These are phyloP conservation scores for Blastobotrys illinoisensis DNA, from an alignment of 1,139 yeast species.

Conservation along the genomic window DNA sequence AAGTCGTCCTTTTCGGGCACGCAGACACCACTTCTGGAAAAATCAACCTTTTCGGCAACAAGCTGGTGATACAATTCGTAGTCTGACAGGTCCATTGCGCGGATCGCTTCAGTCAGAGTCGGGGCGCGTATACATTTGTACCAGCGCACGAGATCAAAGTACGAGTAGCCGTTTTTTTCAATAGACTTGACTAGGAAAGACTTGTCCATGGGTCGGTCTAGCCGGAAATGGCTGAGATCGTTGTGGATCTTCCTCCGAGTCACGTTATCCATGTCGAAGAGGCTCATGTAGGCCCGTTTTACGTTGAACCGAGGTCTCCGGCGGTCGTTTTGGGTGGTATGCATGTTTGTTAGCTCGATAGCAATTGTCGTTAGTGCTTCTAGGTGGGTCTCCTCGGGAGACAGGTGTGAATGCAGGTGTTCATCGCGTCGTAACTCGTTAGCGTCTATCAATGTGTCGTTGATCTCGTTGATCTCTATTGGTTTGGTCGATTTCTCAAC, in stretches of 20 bases:
- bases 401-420: not conserved
- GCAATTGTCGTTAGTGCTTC: not conserved
- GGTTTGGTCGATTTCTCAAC: not conserved
- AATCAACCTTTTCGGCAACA: not conserved
- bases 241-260: not conserved
- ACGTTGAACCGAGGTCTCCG: not conserved
- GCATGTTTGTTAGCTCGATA: not conserved
- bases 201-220: not conserved
- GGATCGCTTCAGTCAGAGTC: constrained; percentile 19
- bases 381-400: not conserved
- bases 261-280: not conserved
- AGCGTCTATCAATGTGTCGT: too few species aligned
- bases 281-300: not conserved
- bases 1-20: not conserved
- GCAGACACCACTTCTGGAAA: not conserved
- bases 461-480: not conserved
- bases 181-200: not conserved
- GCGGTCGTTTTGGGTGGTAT: not conserved
- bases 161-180: constrained; percentile 10
- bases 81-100: constrained; percentile 15
- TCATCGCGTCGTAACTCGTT: not conserved
- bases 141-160: constrained; percentile 21
- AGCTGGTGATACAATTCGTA: not conserved
- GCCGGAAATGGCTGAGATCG: constrained; percentile 3
- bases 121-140: constrained; percentile 20